phyloP scores from a whole-genome alignment of 78 protist genomes.

The Speleostelium caveatum region DNA sequence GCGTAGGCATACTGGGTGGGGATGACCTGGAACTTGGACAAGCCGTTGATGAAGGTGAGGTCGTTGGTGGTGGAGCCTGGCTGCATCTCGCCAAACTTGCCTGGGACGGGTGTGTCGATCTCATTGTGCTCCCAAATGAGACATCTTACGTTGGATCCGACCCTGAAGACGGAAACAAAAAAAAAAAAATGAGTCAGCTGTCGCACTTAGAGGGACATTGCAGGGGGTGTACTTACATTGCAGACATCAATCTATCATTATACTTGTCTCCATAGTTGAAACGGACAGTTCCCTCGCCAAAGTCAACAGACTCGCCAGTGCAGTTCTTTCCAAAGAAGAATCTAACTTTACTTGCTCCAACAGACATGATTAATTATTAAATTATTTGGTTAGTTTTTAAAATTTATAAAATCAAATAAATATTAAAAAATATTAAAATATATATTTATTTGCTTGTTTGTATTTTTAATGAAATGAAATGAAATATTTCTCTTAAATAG shows the following conservation, averaged over 20 bases:
- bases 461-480: too few relatives aligned
- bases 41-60: constrained; percentile 8
- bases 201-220: too few relatives aligned
- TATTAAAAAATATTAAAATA: too few relatives aligned
- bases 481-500: too few relatives aligned
- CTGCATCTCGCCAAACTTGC: background rate
- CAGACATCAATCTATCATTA: constrained; percentile 48
- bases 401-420: too few relatives aligned
- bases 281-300: constrained; percentile 3
- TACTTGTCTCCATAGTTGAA: background rate
- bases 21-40: constrained; percentile 43
- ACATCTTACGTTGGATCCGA: constrained; percentile 4
- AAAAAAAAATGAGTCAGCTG: background rate
- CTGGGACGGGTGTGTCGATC: constrained; percentile 21
- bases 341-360: constrained; percentile 2
- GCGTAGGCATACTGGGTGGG: constrained; percentile 9
- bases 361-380: constrained; percentile 5
- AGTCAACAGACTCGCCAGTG: constrained; percentile 19
- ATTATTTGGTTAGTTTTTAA: background rate
- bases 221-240: background rate
- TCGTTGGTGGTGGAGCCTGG: constrained; percentile 28
- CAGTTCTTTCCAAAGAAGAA: constrained; percentile 44
- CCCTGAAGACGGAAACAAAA: background rate
- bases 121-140: constrained; percentile 59
- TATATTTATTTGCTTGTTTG: too few relatives aligned